A percentile compares a stretch with the other conserved stretches of the same genome.
These are phyloP conservation scores for Boletus pseudo-olivaceus DNA, from an alignment of 768 basidiomycete species.

Conservation along the genomic window DNA sequence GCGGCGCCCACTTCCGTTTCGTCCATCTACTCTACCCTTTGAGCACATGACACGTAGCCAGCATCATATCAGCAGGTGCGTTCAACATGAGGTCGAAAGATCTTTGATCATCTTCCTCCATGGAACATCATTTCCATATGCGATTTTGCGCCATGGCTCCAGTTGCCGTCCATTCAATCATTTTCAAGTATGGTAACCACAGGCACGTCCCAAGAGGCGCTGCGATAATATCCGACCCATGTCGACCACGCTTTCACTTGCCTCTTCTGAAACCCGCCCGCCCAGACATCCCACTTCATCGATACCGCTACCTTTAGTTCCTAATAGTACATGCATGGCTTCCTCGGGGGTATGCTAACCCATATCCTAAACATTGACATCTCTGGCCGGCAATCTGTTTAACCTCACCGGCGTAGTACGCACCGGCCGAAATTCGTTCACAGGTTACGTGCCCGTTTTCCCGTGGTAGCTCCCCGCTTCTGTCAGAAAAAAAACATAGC, in stretches of 20 bases:
- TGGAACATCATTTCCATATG: constrained; percentile 24
- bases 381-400: constrained; percentile 14
- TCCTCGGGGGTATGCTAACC: constrained; percentile 15
- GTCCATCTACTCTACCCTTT: constrained; percentile 20
- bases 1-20: constrained; percentile 23
- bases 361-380: constrained; percentile 13
- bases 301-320: constrained; percentile 23
- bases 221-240: constrained; percentile 33
- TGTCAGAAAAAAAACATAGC: background rate
- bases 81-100: constrained; percentile 30
- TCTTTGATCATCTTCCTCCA: constrained; percentile 25
- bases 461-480: constrained; percentile 6
- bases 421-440: constrained; percentile 1
- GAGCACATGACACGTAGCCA: constrained; percentile 26
- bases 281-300: constrained; percentile 20
- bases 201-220: constrained; percentile 22
- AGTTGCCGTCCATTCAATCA: constrained; percentile 29
- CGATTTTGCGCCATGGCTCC: constrained; percentile 19
- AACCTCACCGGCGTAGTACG: constrained; percentile 2
- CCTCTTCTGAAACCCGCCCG: constrained; percentile 16
- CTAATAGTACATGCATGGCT: constrained; percentile 3
- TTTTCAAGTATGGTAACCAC: constrained; percentile 24
- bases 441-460: constrained; percentile 23
- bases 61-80: constrained; percentile 30
- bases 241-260: constrained; percentile 19